phyloP scores from a whole-genome alignment of 495 filamentous ascomycete genomes.

The Aspergillus saccharolyticus region DNA sequence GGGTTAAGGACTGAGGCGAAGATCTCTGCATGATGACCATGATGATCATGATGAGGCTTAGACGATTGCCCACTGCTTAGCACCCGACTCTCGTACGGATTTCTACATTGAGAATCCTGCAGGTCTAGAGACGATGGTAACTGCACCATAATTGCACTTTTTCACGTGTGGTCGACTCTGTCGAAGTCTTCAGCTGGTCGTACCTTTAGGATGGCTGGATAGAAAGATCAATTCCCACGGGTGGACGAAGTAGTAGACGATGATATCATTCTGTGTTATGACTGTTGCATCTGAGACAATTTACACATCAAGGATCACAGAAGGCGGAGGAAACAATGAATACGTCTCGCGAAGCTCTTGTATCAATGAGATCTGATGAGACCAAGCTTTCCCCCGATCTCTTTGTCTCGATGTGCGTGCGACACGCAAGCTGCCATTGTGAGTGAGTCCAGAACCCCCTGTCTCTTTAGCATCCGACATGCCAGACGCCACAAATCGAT shows the following conservation, averaged over 20 bases:
- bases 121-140: too few species aligned
- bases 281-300: background rate
- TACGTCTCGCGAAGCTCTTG: background rate
- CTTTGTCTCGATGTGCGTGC: background rate
- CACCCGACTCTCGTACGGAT: background rate
- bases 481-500: too few species aligned
- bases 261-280: background rate
- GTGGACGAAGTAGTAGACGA: background rate
- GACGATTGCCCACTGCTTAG: background rate
- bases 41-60: background rate
- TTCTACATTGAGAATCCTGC: too few species aligned
- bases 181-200: too few species aligned
- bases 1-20: background rate
- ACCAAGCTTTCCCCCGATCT: background rate
- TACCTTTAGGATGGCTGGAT: too few species aligned
- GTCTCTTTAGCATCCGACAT: too few species aligned
- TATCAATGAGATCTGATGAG: background rate
- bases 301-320: constrained; percentile 1
- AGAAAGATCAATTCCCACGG: background rate
- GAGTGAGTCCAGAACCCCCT: background rate
- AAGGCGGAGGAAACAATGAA: background rate
- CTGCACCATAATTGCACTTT: too few species aligned
- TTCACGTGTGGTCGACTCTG: too few species aligned
- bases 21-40: background rate
- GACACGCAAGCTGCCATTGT: background rate